Evolutionary conservation across 164 flowering plant genomes (phyloP).

Genomic region (Santalum album): DNA sequence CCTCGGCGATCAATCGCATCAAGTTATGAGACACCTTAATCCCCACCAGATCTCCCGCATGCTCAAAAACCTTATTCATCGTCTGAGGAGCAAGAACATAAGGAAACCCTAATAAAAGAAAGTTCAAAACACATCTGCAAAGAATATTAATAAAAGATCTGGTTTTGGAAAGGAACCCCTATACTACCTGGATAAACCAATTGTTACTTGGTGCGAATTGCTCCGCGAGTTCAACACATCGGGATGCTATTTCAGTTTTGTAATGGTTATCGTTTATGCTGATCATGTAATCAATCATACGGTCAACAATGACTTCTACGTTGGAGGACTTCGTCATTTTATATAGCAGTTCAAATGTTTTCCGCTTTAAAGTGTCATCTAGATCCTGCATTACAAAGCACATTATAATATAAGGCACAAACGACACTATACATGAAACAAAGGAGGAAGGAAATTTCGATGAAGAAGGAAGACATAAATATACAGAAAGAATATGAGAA

Average conservation of each 20-base stretch:
- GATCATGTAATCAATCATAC: conserved; percentile 97
- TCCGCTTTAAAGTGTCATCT: conserved; percentile 94
- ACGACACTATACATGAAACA: too few species aligned
- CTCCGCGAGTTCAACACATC: conserved; percentile 96
- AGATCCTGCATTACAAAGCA: conserved; percentile 61
- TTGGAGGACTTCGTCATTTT: conserved; percentile 97
- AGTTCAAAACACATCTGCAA: background rate
- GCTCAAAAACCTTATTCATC: conserved; percentile 99
- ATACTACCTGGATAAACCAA: conserved; percentile 89
- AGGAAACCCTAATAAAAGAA: background rate
- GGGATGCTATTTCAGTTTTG: conserved; percentile 94
- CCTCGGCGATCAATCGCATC: conserved; percentile 97
- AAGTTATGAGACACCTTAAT: conserved; percentile 86
- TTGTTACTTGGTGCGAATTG: conserved; percentile 98
- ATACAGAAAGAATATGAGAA: too few species aligned
- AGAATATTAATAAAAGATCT: background rate
- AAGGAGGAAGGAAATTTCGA: too few species aligned
- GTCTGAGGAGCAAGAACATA: conserved; percentile 46
- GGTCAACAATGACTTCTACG: conserved; percentile 97
- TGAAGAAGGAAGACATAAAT: too few species aligned
- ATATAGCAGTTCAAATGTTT: conserved; percentile 92
- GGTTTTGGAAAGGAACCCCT: background rate
- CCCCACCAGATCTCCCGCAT: conserved; percentile 94
- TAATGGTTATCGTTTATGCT: conserved; percentile 86
- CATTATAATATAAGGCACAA: too few species aligned